phyloP scores from a whole-genome alignment of 805 yeast species.

The Candida maris region DNA sequence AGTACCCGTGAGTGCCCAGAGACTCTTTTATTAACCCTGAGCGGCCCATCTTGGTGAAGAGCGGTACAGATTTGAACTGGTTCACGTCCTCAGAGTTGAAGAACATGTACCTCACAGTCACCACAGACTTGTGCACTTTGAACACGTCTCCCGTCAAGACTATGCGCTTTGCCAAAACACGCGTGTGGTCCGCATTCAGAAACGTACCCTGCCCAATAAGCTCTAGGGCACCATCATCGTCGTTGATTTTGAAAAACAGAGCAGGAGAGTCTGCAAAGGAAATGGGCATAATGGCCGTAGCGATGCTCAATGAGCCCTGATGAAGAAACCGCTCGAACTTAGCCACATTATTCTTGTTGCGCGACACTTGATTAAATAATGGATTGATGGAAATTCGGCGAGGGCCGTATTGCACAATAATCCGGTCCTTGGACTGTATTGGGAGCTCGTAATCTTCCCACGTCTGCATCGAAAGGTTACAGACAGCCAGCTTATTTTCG shows the following conservation, averaged over 20 bases:
- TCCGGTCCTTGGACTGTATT: slow-evolving; percentile 72
- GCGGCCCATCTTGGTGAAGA: slow-evolving; percentile 90
- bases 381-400: slow-evolving; percentile 84
- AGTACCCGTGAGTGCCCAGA: slow-evolving; percentile 97
- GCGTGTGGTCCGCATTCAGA: slow-evolving; percentile 76
- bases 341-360: slow-evolving; percentile 79
- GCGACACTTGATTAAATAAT: slow-evolving; percentile 72
- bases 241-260: slow-evolving; percentile 62
- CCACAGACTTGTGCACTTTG: slow-evolving; percentile 88
- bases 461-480: slow-evolving; percentile 75
- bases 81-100: slow-evolving; percentile 85
- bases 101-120: slow-evolving; percentile 96
- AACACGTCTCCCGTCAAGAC: slow-evolving; percentile 92
- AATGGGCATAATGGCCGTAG: slow-evolving; percentile 85
- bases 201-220: slow-evolving; percentile 89
- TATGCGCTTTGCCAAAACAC: slow-evolving; percentile 83
- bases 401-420: slow-evolving; percentile 90
- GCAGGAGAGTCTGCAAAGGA: slow-evolving; percentile 83
- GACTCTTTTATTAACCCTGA: slow-evolving; percentile 92
- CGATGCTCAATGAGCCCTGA: slow-evolving; percentile 68
- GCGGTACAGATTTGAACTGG: slow-evolving; percentile 86
- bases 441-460: slow-evolving; percentile 92
- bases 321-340: slow-evolving; percentile 82
- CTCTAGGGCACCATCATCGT: slow-evolving; percentile 47
- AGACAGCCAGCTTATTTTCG: slow-evolving; percentile 82